phyloP scores from a whole-genome alignment of 257 asterid genomes.

The Solanum habrochaites region DNA sequence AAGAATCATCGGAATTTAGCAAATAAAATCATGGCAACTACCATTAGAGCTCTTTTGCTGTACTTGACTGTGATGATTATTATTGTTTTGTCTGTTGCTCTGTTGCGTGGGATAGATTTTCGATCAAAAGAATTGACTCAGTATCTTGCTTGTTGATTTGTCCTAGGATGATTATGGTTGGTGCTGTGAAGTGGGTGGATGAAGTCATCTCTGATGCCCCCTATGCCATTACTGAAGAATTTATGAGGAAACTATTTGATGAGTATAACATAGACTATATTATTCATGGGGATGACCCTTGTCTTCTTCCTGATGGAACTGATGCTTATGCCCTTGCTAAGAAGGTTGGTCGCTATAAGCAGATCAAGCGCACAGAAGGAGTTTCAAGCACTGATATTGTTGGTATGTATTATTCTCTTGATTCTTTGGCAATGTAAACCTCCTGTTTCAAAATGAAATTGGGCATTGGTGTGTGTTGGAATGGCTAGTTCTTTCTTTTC shows the following conservation, averaged over 20 bases:
- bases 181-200: constrained; percentile 97
- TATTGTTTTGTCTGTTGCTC: neutral
- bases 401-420: constrained; percentile 29
- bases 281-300: constrained; percentile 95
- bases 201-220: constrained; percentile 96
- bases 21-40: neutral
- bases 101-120: neutral
- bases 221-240: constrained; percentile 89
- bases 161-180: constrained; percentile 87
- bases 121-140: neutral
- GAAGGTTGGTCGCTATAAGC: constrained; percentile 88
- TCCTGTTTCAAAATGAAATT: neutral
- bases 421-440: neutral
- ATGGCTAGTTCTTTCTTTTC: neutral
- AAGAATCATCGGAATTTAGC: neutral
- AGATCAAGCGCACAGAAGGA: constrained; percentile 95
- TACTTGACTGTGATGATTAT: neutral
- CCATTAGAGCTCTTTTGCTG: neutral
- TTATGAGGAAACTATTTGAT: constrained; percentile 82
- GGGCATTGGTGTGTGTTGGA: neutral
- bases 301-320: constrained; percentile 87
- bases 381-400: constrained; percentile 95
- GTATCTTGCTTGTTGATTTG: neutral
- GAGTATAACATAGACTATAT: constrained; percentile 84
- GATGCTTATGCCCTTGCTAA: constrained; percentile 98